Evolutionary conservation across 1,284 basidiomycete species (phyloP), one percentile per base, ranked within the genome.

Genomic region (Agroathelia rolfsii): DNA sequence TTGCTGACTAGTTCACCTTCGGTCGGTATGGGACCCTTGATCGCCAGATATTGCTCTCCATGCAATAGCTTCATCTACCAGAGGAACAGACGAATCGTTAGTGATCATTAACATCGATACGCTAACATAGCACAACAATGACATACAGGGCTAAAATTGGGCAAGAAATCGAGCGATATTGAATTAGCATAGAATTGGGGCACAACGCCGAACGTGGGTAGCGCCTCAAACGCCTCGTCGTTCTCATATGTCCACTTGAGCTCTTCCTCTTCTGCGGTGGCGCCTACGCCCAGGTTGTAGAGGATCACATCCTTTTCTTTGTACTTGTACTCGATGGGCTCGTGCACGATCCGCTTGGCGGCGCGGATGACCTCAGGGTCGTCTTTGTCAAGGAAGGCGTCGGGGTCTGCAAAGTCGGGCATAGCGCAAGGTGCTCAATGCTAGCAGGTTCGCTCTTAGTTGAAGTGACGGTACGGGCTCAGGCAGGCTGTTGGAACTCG

Each of bases 201-300:
- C 40, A 98, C 73, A 28, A 98, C 93, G 37, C 90, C 94, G 50
- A 95, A 98, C 0, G 93, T 96, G 2, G 90, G 93, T 24, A 98
- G 60, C 1, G 83, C 79, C 38, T 72, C 58, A 59, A 99, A 99
- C 17, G 81, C 69, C 32, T 93, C 87, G 50, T 87, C 71, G 36
- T 80, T 78, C 62, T 98, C 95, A 50, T 79, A 99, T 3, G 81
- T 79, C 78, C 89, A 93, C 45, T 90, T 74, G 15, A 96, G 72
- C 42, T 99, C 90, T 51, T 84, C 76, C 55, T 84, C 90, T n/a
- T n/a, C n/a, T n/a, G n/a, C n/a, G 4, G 81, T 93, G 12, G 93
- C 94, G n/a, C 94, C 95, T 29, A 98, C 62, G 33, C 94, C 92
- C 20, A 98, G 67, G 60, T 96, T 96, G 67, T 98, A 99, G 12